Percentiles rank a stretch among this genome's conserved stretches.
phyloP scores from a whole-genome alignment of 2,329 filamentous ascomycete species.

The Zasmidium citrigriseum region DNA sequence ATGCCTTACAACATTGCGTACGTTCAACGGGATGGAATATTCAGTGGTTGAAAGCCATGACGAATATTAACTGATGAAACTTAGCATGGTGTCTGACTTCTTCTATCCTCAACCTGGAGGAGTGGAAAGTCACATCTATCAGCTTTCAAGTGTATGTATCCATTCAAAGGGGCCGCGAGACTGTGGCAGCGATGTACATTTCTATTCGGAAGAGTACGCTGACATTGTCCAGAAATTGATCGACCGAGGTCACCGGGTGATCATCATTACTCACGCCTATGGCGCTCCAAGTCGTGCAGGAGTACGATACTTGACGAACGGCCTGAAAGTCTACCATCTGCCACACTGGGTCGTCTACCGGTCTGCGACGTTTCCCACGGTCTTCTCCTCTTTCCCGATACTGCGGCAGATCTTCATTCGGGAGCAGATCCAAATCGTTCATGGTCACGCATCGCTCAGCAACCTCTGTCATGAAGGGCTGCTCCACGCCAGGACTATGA shows the following conservation, averaged over 20 bases:
- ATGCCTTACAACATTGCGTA: conserved; percentile 74
- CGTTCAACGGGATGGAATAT: conserved; percentile 26
- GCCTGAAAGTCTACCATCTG: conserved; percentile 96
- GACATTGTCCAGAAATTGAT: conserved; percentile 70
- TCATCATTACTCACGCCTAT: conserved; percentile 96
- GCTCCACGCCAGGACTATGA: conserved; percentile 93
- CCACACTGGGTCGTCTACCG: conserved; percentile 96
- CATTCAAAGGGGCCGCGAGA: no score
- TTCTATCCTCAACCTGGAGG: conserved; percentile 97
- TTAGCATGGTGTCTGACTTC: conserved; percentile 98
- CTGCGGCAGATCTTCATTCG: conserved; percentile 94
- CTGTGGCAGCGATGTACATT: no score
- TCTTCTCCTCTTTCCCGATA: conserved; percentile 98
- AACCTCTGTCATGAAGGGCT: conserved; percentile 94
- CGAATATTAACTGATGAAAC: no score
- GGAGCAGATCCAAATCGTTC: conserved; percentile 94
- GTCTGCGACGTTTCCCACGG: conserved; percentile 88
- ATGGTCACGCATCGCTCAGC: conserved; percentile 93
- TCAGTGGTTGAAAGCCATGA: not conserved
- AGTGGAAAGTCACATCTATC: conserved; percentile 97
- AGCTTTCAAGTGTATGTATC: conserved; percentile 70
- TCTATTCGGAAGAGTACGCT: conserved; percentile 1
- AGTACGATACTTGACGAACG: conserved; percentile 93
- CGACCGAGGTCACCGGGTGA: conserved; percentile 95
- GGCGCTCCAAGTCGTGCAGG: conserved; percentile 70